Percentiles rank a stretch among this genome's conserved stretches.
These are phyloP conservation scores for Torulaspora franciscae DNA, from an alignment of 805 yeast genomes.

Conservation along the genomic window DNA sequence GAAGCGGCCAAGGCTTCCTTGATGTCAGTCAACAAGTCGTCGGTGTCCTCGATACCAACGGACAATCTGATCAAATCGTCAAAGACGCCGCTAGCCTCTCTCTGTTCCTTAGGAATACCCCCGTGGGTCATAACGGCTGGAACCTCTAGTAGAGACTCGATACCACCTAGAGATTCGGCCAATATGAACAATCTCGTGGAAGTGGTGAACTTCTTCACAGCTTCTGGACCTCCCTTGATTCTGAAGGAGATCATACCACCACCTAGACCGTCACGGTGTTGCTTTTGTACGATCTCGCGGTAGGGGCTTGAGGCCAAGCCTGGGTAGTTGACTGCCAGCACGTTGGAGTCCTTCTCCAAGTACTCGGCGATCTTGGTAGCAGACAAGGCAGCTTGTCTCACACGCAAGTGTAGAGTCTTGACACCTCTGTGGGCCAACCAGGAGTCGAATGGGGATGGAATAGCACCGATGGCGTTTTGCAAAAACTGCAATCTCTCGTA, in stretches of 20 bases:
- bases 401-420: slow-evolving; percentile 79
- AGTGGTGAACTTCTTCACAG: slow-evolving; percentile 69
- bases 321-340: slow-evolving; percentile 74
- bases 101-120: slow-evolving; percentile 73
- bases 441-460: slow-evolving; percentile 85
- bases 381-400: slow-evolving; percentile 57
- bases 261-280: slow-evolving; percentile 80
- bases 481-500: slow-evolving; percentile 65
- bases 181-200: slow-evolving; percentile 72
- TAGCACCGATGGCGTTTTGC: slow-evolving; percentile 84
- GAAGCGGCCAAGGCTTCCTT: slow-evolving; percentile 54
- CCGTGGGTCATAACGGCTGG: slow-evolving; percentile 93
- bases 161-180: slow-evolving; percentile 89
- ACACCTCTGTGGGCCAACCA: slow-evolving; percentile 93
- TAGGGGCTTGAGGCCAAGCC: slow-evolving; percentile 65
- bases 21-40: slow-evolving; percentile 68
- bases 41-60: slow-evolving; percentile 82
- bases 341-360: slow-evolving; percentile 47
- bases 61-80: slow-evolving; percentile 79
- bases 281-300: slow-evolving; percentile 59
- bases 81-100: slow-evolving; percentile 75
- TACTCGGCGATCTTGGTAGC: slow-evolving; percentile 69
- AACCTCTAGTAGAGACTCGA: slow-evolving; percentile 78
- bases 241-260: slow-evolving; percentile 92
- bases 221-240: slow-evolving; percentile 73